Conservation (phyloP, 805 yeast genomes). For the Ogataea pilisensis region DNA sequence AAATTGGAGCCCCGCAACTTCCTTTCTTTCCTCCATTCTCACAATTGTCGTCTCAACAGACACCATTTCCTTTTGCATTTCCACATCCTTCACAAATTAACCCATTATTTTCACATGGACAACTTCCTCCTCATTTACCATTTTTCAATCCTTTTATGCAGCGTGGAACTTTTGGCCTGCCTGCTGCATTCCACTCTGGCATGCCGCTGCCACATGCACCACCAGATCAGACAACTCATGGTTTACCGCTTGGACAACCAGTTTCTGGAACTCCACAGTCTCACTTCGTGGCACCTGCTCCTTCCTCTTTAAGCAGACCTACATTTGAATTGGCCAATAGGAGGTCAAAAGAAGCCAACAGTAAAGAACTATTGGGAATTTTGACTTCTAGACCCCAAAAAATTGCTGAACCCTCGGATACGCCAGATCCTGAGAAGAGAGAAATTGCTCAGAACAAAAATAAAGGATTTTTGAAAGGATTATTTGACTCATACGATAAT, state of each 20-base stretch:
- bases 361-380: conserved; percentile 30
- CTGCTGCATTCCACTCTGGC: conserved; percentile 12
- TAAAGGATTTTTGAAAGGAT: conserved; percentile 14
- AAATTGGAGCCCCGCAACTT: conserved; percentile 1
- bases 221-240: conserved; percentile 10
- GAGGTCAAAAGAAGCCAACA: conserved; percentile 30
- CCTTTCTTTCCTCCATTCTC: conserved; percentile 7
- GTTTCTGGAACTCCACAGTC: conserved; percentile 8
- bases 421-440: neutral
- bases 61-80: conserved; percentile 9
- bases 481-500: conserved; percentile 15
- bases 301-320: conserved; percentile 32
- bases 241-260: conserved; percentile 5
- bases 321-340: conserved; percentile 22
- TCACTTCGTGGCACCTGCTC: conserved; percentile 26
- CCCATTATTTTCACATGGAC: conserved; percentile 15
- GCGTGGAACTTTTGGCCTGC: conserved; percentile 14
- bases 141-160: conserved; percentile 24
- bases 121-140: conserved; percentile 23
- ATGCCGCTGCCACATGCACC: conserved; percentile 13
- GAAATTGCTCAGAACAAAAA: conserved; percentile 7
- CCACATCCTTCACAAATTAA: conserved; percentile 12
- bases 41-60: conserved; percentile 6
- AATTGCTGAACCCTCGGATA: neutral
- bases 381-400: conserved; percentile 17